Conservation (phyloP, 176 grass and related monocot species). For the Elaeis guineensis region DNA sequence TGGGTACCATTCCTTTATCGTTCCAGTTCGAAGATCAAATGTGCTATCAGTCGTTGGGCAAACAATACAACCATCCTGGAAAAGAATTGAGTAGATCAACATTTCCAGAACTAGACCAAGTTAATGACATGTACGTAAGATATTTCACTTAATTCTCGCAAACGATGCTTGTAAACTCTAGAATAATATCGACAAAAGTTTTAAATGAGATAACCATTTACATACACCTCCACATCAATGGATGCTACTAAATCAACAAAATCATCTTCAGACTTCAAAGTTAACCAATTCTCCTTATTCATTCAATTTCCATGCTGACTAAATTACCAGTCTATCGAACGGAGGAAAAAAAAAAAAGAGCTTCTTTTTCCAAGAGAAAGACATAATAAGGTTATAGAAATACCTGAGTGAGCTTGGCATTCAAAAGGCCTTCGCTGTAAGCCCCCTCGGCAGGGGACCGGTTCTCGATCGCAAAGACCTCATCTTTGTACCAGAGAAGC, state of each 20-base stretch:
- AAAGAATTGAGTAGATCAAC: neutral
- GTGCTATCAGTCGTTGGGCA: conserved; percentile 96
- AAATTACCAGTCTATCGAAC: neutral
- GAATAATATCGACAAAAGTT: too few species aligned
- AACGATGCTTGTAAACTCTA: too few species aligned
- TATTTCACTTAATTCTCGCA: neutral
- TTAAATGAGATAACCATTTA: neutral
- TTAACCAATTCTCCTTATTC: too few species aligned
- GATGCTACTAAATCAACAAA: too few species aligned
- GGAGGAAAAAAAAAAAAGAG: too few species aligned
- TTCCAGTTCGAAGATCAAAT: conserved; percentile 78
- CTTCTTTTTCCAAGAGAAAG: too few species aligned
- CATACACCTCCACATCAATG: neutral
- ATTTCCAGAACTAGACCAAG: too few species aligned
- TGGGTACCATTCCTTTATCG: conserved; percentile 92
- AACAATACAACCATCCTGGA: conserved; percentile 88
- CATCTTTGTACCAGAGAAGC: conserved; percentile 94
- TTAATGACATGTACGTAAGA: neutral
- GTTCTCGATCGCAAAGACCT: conserved; percentile 82
- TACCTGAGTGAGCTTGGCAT: conserved; percentile 99
- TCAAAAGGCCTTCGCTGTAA: conserved; percentile 91
- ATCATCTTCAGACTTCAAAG: too few species aligned
- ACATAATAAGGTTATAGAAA: neutral
- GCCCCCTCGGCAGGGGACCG: conserved; percentile 88
- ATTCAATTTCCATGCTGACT: neutral